These are phyloP conservation scores for Panicum miliaceum DNA, from an alignment of 176 grass and related monocot species.

Conservation along the genomic window DNA sequence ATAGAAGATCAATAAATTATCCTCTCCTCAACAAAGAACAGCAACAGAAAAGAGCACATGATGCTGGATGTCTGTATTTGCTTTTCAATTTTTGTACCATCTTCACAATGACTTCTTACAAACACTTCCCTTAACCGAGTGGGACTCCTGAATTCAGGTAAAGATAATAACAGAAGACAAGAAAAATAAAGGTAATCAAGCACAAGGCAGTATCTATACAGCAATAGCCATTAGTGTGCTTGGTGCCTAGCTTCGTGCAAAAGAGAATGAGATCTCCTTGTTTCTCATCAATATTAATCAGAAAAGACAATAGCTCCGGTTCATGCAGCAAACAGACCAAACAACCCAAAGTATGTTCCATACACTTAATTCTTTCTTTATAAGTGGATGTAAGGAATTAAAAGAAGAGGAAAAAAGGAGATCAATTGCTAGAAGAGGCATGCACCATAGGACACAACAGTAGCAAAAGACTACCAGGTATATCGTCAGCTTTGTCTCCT, in stretches of 20 bases:
- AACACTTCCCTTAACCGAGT: background rate
- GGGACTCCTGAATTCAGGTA: background rate
- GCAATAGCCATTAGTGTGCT: background rate
- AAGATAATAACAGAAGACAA: background rate
- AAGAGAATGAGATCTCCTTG: background rate
- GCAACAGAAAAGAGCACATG: background rate
- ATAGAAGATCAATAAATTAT: slow-evolving; percentile 4
- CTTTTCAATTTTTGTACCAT: slow-evolving; percentile 16
- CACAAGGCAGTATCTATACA: background rate
- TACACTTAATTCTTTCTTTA: background rate
- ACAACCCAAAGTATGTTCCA: background rate
- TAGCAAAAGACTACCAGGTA: slow-evolving; percentile 71
- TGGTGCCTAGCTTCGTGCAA: background rate
- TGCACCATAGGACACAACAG: slow-evolving; percentile 31
- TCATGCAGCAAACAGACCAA: slow-evolving; percentile 5
- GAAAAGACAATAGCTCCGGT: background rate
- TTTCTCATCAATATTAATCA: background rate
- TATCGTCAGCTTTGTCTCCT: slow-evolving; percentile 93
- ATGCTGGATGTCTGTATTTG: background rate
- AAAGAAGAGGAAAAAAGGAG: slow-evolving; percentile 6
- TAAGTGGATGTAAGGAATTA: background rate
- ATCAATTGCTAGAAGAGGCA: background rate
- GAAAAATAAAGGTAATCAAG: too few relatives aligned
- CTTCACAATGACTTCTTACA: slow-evolving; percentile 11
- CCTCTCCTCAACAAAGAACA: background rate